Base-by-base conservation (phyloP, 805 yeast genomes). In the Pichia rugopelliculosa region DNA sequence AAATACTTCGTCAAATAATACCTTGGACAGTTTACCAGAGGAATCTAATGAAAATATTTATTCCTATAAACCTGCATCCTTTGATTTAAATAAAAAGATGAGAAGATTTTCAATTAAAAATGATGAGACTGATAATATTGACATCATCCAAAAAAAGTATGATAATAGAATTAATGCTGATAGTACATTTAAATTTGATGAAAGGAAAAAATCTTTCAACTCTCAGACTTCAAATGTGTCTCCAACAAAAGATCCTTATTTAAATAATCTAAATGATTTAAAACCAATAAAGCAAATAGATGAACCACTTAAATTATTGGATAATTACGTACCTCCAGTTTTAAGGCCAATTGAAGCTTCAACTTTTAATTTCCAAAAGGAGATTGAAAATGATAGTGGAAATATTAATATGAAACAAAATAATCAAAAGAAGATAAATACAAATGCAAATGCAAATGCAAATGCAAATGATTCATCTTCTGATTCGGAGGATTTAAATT, bases 241-340 rank as follows among this genome's bases (percentile, higher is more conserved):
- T 12, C 54, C 55, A 18, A 47, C 47, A 18, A 52, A 13, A n/a
- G 48, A 38, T 8, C 37, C 17, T 18, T 9, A 12, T 25, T 13
- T 36, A 1, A 41, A 37, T 9, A 26, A 26, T 24, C 42, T 2
- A 17, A 45, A 11, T 27, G 47, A 44, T 8, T 10, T 30, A 25
- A 45, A 41, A 42, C 50, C 41, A 1, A 37, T 57, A 9, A 56
- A 69, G 50, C 79, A 74, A 51, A 73, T 76, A 36, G 73, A 75
- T 55, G 72, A 70, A 49, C 68, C 70, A 39, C 67, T 70, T 47
- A 74, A 71, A 54, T 64, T 74, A 42, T 76, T 78, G 6, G 59
- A 73, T 49, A 45, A 49, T 26, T 69, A 73, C 56, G 62, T 72
- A 2, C 82, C 82, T 5, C 77, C 80, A 2, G 81, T 76, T 15